Evolutionary conservation across 345 rosid species (phyloP), one percentile per base, ranked within the genome.

Genomic region (Camelina sativa): DNA sequence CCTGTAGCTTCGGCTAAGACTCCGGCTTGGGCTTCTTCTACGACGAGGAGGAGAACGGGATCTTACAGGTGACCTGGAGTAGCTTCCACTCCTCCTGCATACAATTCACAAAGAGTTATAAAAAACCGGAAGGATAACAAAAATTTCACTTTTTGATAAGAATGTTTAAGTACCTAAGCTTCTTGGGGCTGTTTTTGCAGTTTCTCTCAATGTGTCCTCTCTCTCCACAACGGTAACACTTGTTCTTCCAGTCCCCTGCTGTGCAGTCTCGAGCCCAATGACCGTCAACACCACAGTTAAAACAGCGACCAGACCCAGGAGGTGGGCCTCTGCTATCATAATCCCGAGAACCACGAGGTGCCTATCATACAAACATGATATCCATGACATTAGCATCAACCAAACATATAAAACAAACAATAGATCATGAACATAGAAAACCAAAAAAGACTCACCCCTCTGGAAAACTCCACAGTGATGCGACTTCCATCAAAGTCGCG

Each of bases 231-330:
- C 96, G 93, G 65, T 91, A 93, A 76, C 98, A 93, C 76, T 89
- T 91, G 76, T 91, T 93, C 82, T 92, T 92, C 98, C 96, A 90
- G 82, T 92, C 98, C 58, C 98, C 98, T 57, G 97, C 94, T 62
- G 88, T 91, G 85, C 98, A 91, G 80, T 93, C 98, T 23, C 98
- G 85, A 60, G 97, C 98, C 98, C 97, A 89, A 34, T 93, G 98
- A 22, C 98, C 98, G 71, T 93, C 98, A 64, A 91, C 82, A 41
- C 98, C 98, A 79, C 98, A 93, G 48, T 91, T 93, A 65, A 93
- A 93, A 63, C 98, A 93, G 51, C 98, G 91, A 19, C 97, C 97
- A 35, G 96, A 71, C 40, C 97, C 97, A 68, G 98, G 97, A 72
- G 97, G 97, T 65, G 98, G 97, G 43, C 96, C 98, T 74, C 91